Evolutionary conservation across 1,284 basidiomycete species (phyloP).

Genomic region (Ustilago esculenta): DNA sequence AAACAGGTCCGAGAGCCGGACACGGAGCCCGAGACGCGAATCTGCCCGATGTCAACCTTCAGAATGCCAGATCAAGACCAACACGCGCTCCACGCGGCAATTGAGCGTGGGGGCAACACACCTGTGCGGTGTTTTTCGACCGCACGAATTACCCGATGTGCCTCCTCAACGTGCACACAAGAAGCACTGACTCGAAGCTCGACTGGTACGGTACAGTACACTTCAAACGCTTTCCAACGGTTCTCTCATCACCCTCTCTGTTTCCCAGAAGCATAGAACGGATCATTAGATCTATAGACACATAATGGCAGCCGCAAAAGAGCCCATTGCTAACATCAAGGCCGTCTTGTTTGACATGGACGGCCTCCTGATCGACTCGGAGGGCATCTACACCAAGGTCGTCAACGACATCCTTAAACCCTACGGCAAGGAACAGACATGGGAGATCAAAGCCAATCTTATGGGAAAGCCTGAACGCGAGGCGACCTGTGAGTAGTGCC

Average conservation of each 20-base stretch:
- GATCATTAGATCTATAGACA: background rate
- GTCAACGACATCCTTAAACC: conserved; percentile 65
- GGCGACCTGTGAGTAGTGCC: conserved; percentile 45
- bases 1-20: too few relatives aligned
- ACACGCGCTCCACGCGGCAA: too few relatives aligned
- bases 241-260: too few relatives aligned
- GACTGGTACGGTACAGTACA: too few relatives aligned
- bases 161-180: background rate
- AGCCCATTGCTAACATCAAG: conserved; percentile 44
- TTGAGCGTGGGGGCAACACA: too few relatives aligned
- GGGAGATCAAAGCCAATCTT: conserved; percentile 66
- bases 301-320: conserved; percentile 8
- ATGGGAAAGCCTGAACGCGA: conserved; percentile 67
- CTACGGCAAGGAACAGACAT: conserved; percentile 66
- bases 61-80: too few relatives aligned
- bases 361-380: conserved; percentile 65
- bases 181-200: too few relatives aligned
- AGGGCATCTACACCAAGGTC: conserved; percentile 65
- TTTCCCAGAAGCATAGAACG: too few relatives aligned
- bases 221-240: too few relatives aligned
- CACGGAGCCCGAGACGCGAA: too few relatives aligned
- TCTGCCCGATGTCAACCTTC: too few relatives aligned
- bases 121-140: too few relatives aligned
- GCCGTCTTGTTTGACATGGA: conserved; percentile 64
- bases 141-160: conserved; percentile 3